These are phyloP conservation scores for Microdochium paspali DNA, from an alignment of 2,329 filamentous ascomycete genomes.

Conservation along the genomic window DNA sequence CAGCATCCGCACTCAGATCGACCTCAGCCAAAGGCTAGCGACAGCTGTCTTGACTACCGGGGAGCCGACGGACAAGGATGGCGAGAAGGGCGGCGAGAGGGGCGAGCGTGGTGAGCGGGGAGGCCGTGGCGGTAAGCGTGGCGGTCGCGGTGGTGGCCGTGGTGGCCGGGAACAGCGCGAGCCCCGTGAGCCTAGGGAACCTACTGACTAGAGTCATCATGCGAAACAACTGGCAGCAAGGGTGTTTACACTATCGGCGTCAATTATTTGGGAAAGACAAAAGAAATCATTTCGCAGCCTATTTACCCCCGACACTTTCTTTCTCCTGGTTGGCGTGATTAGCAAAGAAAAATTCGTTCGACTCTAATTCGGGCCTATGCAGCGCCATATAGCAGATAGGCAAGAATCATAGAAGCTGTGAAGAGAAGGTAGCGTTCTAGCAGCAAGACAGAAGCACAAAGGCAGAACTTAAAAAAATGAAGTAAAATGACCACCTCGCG, in stretches of 20 bases:
- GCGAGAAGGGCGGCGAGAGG: constrained; percentile 26
- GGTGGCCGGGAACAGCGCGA: constrained; percentile 37
- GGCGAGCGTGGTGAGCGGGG: constrained; percentile 33
- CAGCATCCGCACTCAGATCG: constrained; percentile 97
- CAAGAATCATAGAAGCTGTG: too few relatives aligned
- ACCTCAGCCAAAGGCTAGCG: constrained; percentile 88
- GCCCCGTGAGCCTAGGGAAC: constrained; percentile 41
- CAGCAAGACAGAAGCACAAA: neutral
- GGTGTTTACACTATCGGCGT: too few relatives aligned
- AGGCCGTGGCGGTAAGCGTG: constrained; percentile 23
- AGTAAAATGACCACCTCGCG: neutral
- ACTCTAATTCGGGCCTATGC: too few relatives aligned
- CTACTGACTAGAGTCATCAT: constrained; percentile 20
- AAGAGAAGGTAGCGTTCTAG: too few relatives aligned
- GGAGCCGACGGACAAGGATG: constrained; percentile 35
- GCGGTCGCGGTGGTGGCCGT: constrained; percentile 39
- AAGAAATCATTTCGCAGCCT: neutral
- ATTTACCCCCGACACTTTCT: too few relatives aligned
- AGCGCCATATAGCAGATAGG: too few relatives aligned
- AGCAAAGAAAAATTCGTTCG: too few relatives aligned
- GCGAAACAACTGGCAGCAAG: neutral
- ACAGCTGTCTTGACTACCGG: constrained; percentile 54
- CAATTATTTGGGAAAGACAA: neutral
- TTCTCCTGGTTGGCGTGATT: too few relatives aligned
- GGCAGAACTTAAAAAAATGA: neutral